phyloP scores from a whole-genome alignment of 1,284 basidiomycete species.

The Malassezia slooffiae region DNA sequence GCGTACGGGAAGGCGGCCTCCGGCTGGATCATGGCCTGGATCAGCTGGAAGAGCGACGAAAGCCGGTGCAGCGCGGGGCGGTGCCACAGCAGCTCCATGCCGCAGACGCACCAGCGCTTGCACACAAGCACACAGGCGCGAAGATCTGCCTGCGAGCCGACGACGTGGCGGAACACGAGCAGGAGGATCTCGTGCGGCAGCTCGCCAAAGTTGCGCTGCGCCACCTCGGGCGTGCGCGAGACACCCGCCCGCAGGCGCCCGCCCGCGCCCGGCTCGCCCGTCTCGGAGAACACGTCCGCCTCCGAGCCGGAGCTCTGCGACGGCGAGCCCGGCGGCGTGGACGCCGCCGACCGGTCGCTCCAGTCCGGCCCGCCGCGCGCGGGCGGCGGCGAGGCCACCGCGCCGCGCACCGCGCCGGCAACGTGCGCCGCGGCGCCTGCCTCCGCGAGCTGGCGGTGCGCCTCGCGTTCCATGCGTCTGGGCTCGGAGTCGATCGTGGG shows the following conservation, averaged over 20 bases:
- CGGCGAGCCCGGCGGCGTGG: background rate
- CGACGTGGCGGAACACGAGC: constrained; percentile 78
- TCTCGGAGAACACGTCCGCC: background rate
- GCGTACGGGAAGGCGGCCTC: constrained; percentile 71
- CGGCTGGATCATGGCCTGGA: constrained; percentile 33
- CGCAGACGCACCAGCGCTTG: constrained; percentile 85
- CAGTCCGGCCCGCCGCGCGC: too few relatives aligned
- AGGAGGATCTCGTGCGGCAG: constrained; percentile 83
- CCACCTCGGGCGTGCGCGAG: background rate
- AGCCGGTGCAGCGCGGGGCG: constrained; percentile 67
- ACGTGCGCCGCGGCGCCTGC: too few relatives aligned
- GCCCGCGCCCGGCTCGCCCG: background rate
- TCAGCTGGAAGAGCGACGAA: constrained; percentile 58
- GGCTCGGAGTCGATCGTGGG: too few relatives aligned
- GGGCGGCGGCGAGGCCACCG: too few relatives aligned
- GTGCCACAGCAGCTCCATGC: constrained; percentile 90
- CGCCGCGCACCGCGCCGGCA: too few relatives aligned
- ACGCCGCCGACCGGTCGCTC: too few relatives aligned
- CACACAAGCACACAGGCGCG: constrained; percentile 57
- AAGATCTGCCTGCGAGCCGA: constrained; percentile 62
- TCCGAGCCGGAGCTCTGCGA: constrained; percentile 2
- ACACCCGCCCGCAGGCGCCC: background rate
- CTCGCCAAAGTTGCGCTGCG: constrained; percentile 6
- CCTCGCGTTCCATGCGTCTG: too few relatives aligned
- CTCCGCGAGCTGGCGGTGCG: too few relatives aligned